phyloP scores from a whole-genome alignment of 2,329 filamentous ascomycete genomes.

The Chaetomium globosum region DNA sequence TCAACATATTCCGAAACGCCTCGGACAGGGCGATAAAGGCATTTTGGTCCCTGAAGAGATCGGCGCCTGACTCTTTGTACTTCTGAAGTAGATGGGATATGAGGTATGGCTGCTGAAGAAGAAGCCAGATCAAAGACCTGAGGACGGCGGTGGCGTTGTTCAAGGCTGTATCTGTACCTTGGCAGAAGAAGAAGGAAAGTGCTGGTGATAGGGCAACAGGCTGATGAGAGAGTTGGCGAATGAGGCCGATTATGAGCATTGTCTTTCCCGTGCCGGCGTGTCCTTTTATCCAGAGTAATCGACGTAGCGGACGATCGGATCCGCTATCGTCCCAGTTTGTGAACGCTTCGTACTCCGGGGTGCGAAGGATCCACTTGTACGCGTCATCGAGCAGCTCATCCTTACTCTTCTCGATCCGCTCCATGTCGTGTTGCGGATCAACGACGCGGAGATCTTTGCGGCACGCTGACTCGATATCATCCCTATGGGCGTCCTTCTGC shows the following conservation, averaged over 20 bases:
- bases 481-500: slow-evolving; percentile 23
- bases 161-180: not conserved
- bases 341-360: slow-evolving; percentile 28
- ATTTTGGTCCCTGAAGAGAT: slow-evolving; percentile 29
- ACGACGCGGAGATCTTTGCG: slow-evolving; percentile 28
- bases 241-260: slow-evolving; percentile 34
- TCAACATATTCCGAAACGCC: slow-evolving; percentile 20
- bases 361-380: slow-evolving; percentile 31
- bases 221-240: slow-evolving; percentile 27
- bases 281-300: slow-evolving; percentile 33
- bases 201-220: slow-evolving; percentile 19
- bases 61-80: slow-evolving; percentile 29
- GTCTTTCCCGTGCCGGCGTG: slow-evolving; percentile 33
- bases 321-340: slow-evolving; percentile 28
- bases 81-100: slow-evolving; percentile 33
- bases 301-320: slow-evolving; percentile 22
- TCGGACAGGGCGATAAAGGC: slow-evolving; percentile 28
- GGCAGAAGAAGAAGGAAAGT: slow-evolving; percentile 8
- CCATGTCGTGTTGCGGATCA: slow-evolving; percentile 32
- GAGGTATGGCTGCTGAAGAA: slow-evolving; percentile 32
- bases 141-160: slow-evolving; percentile 24
- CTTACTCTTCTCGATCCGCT: slow-evolving; percentile 30
- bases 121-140: slow-evolving; percentile 21
- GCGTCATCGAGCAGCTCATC: slow-evolving; percentile 30
- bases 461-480: slow-evolving; percentile 26